Percentiles rank a stretch among this genome's conserved stretches.
These are phyloP conservation scores for Rhodotorula sp. DNA, from an alignment of 1,284 basidiomycete genomes.

Conservation along the genomic window DNA sequence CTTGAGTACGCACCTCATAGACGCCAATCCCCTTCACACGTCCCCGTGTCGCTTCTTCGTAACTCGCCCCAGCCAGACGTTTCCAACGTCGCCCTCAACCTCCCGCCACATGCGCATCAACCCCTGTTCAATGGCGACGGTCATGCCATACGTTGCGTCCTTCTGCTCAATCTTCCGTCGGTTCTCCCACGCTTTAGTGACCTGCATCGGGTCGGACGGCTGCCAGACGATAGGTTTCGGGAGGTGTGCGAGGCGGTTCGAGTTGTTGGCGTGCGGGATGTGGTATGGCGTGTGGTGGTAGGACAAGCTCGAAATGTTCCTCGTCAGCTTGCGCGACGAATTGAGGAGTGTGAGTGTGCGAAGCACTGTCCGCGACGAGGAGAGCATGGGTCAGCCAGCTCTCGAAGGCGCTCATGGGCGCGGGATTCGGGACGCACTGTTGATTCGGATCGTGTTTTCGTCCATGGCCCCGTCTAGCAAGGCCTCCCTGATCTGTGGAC, in stretches of 20 bases:
- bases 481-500: neutral
- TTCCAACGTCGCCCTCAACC: neutral
- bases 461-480: neutral
- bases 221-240: slow-evolving; percentile 25
- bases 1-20: neutral
- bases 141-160: neutral
- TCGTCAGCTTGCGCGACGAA: neutral
- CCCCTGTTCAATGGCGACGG: neutral
- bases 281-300: slow-evolving; percentile 23
- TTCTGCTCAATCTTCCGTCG: neutral
- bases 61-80: slow-evolving; percentile 3
- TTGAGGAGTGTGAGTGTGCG: slow-evolving; percentile 14
- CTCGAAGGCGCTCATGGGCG: rapidly evolving
- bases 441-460: neutral
- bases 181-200: neutral
- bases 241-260: slow-evolving; percentile 9
- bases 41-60: neutral
- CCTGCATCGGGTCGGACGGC: slow-evolving; percentile 19
- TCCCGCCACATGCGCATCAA: neutral
- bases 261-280: slow-evolving; percentile 2
- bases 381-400: neutral
- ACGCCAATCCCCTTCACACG: neutral
- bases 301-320: slow-evolving; percentile 16
- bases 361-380: slow-evolving; percentile 1
- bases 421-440: neutral